Evolutionary conservation across 1,284 basidiomycete species (phyloP).

Genomic region (Ceratobasidium sp.): DNA sequence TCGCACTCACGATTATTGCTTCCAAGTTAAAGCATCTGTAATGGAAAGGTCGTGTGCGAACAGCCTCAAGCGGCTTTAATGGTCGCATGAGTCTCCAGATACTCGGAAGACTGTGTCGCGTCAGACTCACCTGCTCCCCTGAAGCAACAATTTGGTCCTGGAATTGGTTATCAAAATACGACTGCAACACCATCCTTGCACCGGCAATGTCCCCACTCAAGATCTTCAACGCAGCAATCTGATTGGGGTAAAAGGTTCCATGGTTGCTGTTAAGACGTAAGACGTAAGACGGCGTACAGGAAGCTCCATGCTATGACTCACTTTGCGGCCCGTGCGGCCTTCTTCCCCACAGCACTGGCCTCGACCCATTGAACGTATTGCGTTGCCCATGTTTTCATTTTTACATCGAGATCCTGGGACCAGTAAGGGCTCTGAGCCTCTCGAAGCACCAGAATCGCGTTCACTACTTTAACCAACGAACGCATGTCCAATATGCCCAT

Average conservation of each 20-base stretch:
- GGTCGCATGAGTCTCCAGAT: not conserved
- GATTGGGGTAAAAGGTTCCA: constrained; percentile 51
- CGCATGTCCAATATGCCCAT: constrained; percentile 70
- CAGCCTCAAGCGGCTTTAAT: constrained; percentile 53
- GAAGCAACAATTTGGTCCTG: constrained; percentile 46
- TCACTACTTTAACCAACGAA: constrained; percentile 65
- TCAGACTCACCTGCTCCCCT: constrained; percentile 44
- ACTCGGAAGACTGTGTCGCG: no score
- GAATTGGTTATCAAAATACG: constrained; percentile 46
- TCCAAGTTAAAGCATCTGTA: constrained; percentile 70
- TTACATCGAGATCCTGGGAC: constrained; percentile 60
- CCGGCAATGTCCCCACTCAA: constrained; percentile 45
- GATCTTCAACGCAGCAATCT: constrained; percentile 46
- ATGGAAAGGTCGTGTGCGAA: constrained; percentile 66
- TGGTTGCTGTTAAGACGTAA: constrained; percentile 59
- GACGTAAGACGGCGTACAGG: not conserved
- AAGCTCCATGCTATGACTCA: constrained; percentile 46
- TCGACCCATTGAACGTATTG: constrained; percentile 65
- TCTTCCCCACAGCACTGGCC: constrained; percentile 57
- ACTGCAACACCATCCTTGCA: constrained; percentile 44
- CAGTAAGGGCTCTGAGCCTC: constrained; percentile 59
- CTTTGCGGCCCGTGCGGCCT: constrained; percentile 62
- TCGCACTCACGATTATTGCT: constrained; percentile 64
- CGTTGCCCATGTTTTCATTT: constrained; percentile 59
- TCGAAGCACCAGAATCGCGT: constrained; percentile 63